These are phyloP conservation scores for Gossypium mustelinum DNA, from an alignment of 345 rosid species.

Conservation along the genomic window DNA sequence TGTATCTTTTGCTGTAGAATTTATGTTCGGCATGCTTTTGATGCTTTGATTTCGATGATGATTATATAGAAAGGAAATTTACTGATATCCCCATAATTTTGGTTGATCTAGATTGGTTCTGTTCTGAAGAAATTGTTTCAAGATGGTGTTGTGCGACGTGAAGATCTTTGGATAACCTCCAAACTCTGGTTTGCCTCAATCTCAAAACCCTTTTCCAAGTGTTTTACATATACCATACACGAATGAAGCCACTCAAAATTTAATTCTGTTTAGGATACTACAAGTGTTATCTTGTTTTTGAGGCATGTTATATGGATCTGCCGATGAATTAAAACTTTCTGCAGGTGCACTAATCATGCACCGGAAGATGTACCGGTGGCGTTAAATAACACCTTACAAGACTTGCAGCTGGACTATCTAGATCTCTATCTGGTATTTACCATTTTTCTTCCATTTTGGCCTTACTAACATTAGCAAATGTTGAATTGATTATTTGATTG, in stretches of 20 bases:
- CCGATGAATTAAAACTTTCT: not conserved
- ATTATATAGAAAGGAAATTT: not conserved
- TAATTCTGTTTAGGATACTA: not conserved
- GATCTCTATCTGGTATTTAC: slow-evolving; percentile 62
- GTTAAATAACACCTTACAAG: slow-evolving; percentile 47
- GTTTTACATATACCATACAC: not conserved
- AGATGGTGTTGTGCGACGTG: slow-evolving; percentile 67
- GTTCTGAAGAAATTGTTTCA: slow-evolving; percentile 58
- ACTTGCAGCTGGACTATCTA: slow-evolving; percentile 59
- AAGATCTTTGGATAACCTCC: slow-evolving; percentile 63
- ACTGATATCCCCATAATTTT: not conserved
- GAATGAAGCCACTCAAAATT: too few species aligned
- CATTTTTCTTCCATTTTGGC: not conserved
- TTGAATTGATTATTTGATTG: not conserved
- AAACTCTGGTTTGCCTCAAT: slow-evolving; percentile 51
- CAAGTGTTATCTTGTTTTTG: not conserved
- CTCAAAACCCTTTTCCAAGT: not conserved
- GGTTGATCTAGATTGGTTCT: slow-evolving; percentile 46
- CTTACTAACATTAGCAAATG: not conserved
- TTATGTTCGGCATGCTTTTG: not conserved
- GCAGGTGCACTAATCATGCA: slow-evolving; percentile 53
- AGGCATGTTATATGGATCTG: not conserved
- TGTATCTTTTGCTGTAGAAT: not conserved
- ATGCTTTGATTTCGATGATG: not conserved
- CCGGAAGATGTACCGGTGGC: slow-evolving; percentile 62